Conservation (phyloP, 225 moss, liverwort and hornwort genomes). For the Ulota crispa region DNA sequence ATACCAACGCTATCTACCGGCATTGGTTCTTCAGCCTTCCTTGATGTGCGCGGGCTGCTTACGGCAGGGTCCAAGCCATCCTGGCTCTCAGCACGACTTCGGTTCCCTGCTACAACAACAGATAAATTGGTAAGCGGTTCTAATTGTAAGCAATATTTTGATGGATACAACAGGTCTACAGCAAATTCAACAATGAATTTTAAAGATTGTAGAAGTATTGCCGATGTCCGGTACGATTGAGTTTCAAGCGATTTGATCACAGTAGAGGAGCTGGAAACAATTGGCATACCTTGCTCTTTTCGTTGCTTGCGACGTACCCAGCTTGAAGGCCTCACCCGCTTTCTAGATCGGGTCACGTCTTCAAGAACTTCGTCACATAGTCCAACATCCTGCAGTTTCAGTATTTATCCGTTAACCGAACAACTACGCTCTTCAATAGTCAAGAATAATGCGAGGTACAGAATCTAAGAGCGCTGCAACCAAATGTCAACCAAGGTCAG, state of each 20-base stretch:
- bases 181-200: background rate
- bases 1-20: slow-evolving; percentile 26
- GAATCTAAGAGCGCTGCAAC: background rate
- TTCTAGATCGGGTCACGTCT: slow-evolving; percentile 29
- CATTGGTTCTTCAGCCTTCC: slow-evolving; percentile 26
- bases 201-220: slow-evolving; percentile 8
- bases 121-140: background rate
- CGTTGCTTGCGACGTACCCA: slow-evolving; percentile 58
- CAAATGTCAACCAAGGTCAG: background rate
- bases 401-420: slow-evolving; percentile 7
- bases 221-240: background rate
- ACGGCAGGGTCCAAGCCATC: slow-evolving; percentile 2
- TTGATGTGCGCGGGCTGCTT: slow-evolving; percentile 1
- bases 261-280: slow-evolving; percentile 19
- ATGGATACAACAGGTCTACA: slow-evolving; percentile 5
- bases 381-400: slow-evolving; percentile 41
- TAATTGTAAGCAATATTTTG: background rate
- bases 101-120: slow-evolving; percentile 24
- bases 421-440: background rate
- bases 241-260: slow-evolving; percentile 6
- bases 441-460: background rate
- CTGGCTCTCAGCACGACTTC: slow-evolving; percentile 30
- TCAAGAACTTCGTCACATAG: slow-evolving; percentile 21
- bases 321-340: slow-evolving; percentile 55
- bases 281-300: slow-evolving; percentile 27